Base-by-base conservation (phyloP, 164 flowering plant species). In the Piper longum region DNA sequence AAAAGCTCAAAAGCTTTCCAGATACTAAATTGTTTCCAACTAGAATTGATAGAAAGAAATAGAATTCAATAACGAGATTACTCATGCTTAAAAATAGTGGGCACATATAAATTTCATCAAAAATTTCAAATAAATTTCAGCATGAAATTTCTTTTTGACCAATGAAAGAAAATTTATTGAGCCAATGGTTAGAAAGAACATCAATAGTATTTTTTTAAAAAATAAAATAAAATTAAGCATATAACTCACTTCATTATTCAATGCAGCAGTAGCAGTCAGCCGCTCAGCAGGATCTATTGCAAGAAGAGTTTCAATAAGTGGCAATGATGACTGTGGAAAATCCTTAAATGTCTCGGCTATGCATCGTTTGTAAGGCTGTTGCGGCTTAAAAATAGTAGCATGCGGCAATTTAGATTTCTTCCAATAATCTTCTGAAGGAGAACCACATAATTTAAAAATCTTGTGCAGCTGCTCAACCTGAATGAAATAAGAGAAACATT, bases 381-480 rank as follows among this genome's bases (percentile, higher is more conserved):
- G 92, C 45, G 76, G 81, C 71, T 73, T 82, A 71, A 82, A 81
- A 60, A 81, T 67, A 65, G 96, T 78, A 61, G 83, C 85, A 75
- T 79, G 77, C 11, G 89, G 89, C 73, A 84, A 67, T 70, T 76
- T 84, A 60, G 82, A 77, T 59, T 65, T 82, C 66, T 75, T 82
- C 85, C 85, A 84, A 62, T 77, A 84, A 51, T 79, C 85, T 63
- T 84, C 85, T n/a, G 89, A 74, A 66, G 86, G 83, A 43, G 89
- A 84, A 64, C 89, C 89, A 63, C 89, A 84, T 18, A 84, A 78
- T 75, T 82, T 84, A 78, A 73, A 82, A 60, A 84, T 84, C 72
- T 81, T 84, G 71, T 84, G 86, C 64, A 81, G 69, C 72, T 85
- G 89, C 79, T 85, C 87, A 51, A 85, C 86, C 85, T 84, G 36